Percentiles rank a stretch among this genome's conserved stretches.
phyloP scores from a whole-genome alignment of 2,329 filamentous ascomycete genomes.

The Sporothrix luriei region DNA sequence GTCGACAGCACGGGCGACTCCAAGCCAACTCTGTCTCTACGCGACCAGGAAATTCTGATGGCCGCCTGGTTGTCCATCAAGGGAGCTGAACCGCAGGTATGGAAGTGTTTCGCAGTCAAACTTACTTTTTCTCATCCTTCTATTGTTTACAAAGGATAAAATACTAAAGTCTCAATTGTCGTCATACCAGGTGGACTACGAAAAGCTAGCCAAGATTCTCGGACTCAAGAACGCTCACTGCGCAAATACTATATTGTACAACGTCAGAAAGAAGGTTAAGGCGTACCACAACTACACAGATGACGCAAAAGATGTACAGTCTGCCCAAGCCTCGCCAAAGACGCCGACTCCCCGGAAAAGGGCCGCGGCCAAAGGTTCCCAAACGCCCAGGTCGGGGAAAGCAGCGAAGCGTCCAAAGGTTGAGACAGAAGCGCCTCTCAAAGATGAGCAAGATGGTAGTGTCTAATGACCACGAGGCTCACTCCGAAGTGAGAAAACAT shows the following conservation, averaged over 20 bases:
- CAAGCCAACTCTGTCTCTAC: slow-evolving; percentile 23
- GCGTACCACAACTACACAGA: slow-evolving; percentile 7
- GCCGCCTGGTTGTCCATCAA: slow-evolving; percentile 34
- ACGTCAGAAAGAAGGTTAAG: slow-evolving; percentile 33
- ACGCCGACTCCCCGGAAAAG: slow-evolving; percentile 28
- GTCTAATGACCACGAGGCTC: neutral
- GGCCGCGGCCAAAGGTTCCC: neutral
- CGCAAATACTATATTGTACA: slow-evolving; percentile 31
- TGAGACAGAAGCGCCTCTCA: neutral
- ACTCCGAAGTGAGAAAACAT: neutral
- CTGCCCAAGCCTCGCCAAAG: neutral
- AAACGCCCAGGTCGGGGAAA: slow-evolving; percentile 23
- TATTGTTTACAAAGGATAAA: neutral
- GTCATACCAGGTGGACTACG: slow-evolving; percentile 31
- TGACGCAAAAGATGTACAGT: neutral
- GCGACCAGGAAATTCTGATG: slow-evolving; percentile 35
- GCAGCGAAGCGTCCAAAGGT: slow-evolving; percentile 29
- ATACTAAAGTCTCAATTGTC: neutral
- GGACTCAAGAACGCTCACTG: slow-evolving; percentile 32
- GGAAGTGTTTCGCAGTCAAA: neutral
- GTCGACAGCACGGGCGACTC: neutral
- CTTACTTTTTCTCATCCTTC: neutral
- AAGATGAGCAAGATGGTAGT: slow-evolving; percentile 11
- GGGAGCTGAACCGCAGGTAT: slow-evolving; percentile 32
- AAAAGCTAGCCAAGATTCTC: slow-evolving; percentile 29